Evolutionary conservation across 2,329 filamentous ascomycete genomes (phyloP).

Genomic region (Cladobotryum mycophilum): DNA sequence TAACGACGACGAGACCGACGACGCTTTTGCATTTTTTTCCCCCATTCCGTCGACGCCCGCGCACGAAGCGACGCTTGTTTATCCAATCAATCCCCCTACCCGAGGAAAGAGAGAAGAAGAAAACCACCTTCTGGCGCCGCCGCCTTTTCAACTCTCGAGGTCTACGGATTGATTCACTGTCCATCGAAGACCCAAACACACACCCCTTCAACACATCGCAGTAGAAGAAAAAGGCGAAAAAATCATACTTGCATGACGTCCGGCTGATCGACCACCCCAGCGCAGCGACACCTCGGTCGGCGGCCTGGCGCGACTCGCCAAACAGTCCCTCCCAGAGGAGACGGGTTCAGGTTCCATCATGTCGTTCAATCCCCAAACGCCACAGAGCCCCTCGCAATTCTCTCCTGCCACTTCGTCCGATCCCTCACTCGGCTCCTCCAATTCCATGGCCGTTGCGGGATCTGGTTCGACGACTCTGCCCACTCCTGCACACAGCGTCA

Average conservation of each 20-base stretch:
- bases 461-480: slow-evolving; percentile 47
- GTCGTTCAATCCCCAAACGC: slow-evolving; percentile 62
- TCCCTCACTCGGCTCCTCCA: slow-evolving; percentile 43
- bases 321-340: slow-evolving; percentile 25
- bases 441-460: slow-evolving; percentile 40
- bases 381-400: slow-evolving; percentile 59
- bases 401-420: slow-evolving; percentile 50
- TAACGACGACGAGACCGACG: slow-evolving; percentile 1
- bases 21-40: background rate
- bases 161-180: background rate
- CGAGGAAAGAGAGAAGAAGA: background rate
- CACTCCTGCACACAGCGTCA: slow-evolving; percentile 58
- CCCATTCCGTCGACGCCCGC: background rate
- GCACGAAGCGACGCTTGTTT: too few relatives aligned
- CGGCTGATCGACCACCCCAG: slow-evolving; percentile 22
- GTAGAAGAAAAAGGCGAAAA: background rate
- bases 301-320: slow-evolving; percentile 27
- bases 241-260: slow-evolving; percentile 24
- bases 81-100: background rate
- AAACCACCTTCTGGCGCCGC: slow-evolving; percentile 4
- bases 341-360: slow-evolving; percentile 38
- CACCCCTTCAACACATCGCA: background rate
- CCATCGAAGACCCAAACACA: background rate
- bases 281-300: slow-evolving; percentile 28
- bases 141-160: slow-evolving; percentile 3